Percentiles rank a stretch among this genome's conserved stretches.
These are phyloP conservation scores for Takashimella tepidaria DNA, from an alignment of 1,284 basidiomycete species.

Conservation along the genomic window DNA sequence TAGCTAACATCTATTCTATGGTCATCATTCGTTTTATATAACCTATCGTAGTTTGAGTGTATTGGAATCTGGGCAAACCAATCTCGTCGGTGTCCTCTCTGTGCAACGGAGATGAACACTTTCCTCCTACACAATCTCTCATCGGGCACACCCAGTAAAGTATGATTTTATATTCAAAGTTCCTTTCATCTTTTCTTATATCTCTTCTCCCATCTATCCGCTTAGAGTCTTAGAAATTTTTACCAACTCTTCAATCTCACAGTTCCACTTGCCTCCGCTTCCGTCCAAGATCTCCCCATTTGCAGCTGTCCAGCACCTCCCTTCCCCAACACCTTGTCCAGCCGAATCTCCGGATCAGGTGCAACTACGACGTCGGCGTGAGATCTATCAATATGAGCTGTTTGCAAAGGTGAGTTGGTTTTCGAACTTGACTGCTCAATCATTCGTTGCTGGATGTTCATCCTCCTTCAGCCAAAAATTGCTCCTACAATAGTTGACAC, in stretches of 20 bases:
- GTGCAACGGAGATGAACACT: slow-evolving; percentile 64
- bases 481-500: too few species aligned
- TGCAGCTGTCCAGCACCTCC: slow-evolving; percentile 24
- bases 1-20: neutral
- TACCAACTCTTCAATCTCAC: slow-evolving; percentile 49
- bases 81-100: slow-evolving; percentile 64
- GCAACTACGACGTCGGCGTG: slow-evolving; percentile 49
- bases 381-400: slow-evolving; percentile 66
- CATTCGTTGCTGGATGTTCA: too few species aligned
- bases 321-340: slow-evolving; percentile 4
- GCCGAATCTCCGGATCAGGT: slow-evolving; percentile 2
- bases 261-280: slow-evolving; percentile 69
- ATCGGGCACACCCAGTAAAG: slow-evolving; percentile 37
- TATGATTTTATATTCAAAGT: slow-evolving; percentile 12
- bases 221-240: too few species aligned
- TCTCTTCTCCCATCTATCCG: neutral
- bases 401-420: slow-evolving; percentile 66
- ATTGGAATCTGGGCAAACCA: slow-evolving; percentile 74
- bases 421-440: too few species aligned
- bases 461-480: too few species aligned
- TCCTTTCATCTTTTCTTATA: neutral
- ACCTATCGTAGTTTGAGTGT: slow-evolving; percentile 64
- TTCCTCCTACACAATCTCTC: slow-evolving; percentile 68
- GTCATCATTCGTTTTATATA: neutral
- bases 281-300: slow-evolving; percentile 49